Evolutionary conservation across 2,329 filamentous ascomycete species (phyloP).

Genomic region (Fusarium tricinctum): DNA sequence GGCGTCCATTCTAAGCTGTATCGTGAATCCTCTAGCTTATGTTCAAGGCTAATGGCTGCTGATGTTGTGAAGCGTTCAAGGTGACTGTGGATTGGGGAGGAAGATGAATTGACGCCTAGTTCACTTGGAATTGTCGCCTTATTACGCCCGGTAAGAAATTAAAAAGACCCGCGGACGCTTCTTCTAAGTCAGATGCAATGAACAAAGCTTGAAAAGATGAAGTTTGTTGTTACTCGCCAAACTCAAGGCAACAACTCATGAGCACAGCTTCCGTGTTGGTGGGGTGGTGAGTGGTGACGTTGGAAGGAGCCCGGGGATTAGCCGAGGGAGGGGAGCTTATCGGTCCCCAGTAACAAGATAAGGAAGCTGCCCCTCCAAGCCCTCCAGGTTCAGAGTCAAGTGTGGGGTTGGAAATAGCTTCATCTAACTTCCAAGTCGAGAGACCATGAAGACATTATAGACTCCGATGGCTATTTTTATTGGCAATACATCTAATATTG

Average conservation of each 20-base stretch:
- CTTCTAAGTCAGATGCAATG: neutral
- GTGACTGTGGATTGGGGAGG: conserved; percentile 8
- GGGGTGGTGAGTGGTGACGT: conserved; percentile 46
- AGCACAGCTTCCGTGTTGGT: conserved; percentile 37
- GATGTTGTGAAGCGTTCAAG: conserved; percentile 15
- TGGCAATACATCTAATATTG: neutral
- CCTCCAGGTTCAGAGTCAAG: neutral
- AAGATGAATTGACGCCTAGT: conserved; percentile 19
- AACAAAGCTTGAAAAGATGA: conserved; percentile 3
- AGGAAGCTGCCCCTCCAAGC: conserved; percentile 29
- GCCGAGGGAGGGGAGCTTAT: conserved; percentile 28
- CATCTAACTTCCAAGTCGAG: neutral
- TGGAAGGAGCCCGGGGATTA: conserved; percentile 33
- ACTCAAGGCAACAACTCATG: conserved; percentile 43
- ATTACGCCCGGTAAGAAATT: conserved; percentile 20
- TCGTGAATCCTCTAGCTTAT: conserved; percentile 3
- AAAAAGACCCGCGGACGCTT: neutral
- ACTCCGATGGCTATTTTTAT: neutral
- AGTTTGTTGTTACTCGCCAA: conserved; percentile 27
- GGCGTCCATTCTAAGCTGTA: conserved; percentile 52
- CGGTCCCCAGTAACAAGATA: conserved; percentile 24
- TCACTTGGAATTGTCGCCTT: conserved; percentile 15
- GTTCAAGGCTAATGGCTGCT: conserved; percentile 11
- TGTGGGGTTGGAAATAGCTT: conserved; percentile 34
- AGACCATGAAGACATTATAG: too few species aligned